A percentile compares a stretch with the other conserved stretches of the same genome.
Conservation (phyloP, 805 yeast genomes). For the Pichia thaimueangensis region DNA sequence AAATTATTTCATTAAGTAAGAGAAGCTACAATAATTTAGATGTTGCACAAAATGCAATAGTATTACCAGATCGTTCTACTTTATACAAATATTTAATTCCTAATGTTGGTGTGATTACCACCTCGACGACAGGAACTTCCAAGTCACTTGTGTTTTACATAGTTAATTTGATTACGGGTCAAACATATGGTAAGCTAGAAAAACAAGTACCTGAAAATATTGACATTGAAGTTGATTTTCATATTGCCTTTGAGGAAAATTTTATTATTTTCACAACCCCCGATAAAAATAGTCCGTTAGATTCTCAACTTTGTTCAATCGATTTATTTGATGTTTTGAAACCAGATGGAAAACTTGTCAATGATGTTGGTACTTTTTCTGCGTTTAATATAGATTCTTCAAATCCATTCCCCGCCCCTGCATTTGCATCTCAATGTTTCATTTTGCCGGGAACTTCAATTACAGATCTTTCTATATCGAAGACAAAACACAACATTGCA, state of each 20-base stretch:
- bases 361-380: slow-evolving; percentile 13
- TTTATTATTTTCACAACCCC: slow-evolving; percentile 71
- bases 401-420: no score
- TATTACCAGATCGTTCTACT: slow-evolving; percentile 63
- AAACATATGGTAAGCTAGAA: slow-evolving; percentile 37
- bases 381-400: slow-evolving; percentile 19
- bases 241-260: slow-evolving; percentile 68
- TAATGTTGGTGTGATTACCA: slow-evolving; percentile 39
- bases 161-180: slow-evolving; percentile 67
- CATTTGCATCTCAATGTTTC: slow-evolving; percentile 49
- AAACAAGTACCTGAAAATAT: slow-evolving; percentile 10
- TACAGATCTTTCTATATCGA: slow-evolving; percentile 43
- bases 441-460: slow-evolving; percentile 52
- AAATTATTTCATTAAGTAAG: slow-evolving; percentile 34
- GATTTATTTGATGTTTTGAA: slow-evolving; percentile 69
- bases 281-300: slow-evolving; percentile 36
- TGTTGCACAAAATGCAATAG: slow-evolving; percentile 58
- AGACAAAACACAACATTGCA: slow-evolving; percentile 62
- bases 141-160: slow-evolving; percentile 40
- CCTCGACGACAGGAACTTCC: background rate
- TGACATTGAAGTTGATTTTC: slow-evolving; percentile 26
- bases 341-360: slow-evolving; percentile 40
- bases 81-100: slow-evolving; percentile 82
- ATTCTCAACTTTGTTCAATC: slow-evolving; percentile 57
- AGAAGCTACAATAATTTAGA: slow-evolving; percentile 35